These are phyloP conservation scores for Trametes cinnabarina DNA, from an alignment of 768 basidiomycete genomes.

Conservation along the genomic window DNA sequence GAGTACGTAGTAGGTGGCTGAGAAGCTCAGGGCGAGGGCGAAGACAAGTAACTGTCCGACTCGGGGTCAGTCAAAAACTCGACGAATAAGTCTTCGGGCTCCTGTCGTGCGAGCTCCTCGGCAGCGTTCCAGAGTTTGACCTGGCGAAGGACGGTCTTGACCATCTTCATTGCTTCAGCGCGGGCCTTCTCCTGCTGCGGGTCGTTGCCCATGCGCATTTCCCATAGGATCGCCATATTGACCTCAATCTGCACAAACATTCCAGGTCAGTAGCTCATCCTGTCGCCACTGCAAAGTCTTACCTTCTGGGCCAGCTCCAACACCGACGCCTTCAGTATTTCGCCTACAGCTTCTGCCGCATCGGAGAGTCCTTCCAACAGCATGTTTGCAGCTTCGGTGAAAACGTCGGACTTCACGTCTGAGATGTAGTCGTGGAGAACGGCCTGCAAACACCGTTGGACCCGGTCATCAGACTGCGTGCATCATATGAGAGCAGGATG, in stretches of 20 bases:
- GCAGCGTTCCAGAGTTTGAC: conserved; percentile 45
- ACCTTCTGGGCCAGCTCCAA: conserved; percentile 56
- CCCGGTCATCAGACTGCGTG: no score
- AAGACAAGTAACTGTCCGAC: no score
- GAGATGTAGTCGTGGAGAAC: conserved; percentile 47
- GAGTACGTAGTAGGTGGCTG: no score
- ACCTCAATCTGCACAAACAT: no score
- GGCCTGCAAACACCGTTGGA: conserved; percentile 38
- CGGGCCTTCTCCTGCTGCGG: conserved; percentile 44
- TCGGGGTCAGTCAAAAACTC: no score
- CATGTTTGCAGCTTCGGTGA: conserved; percentile 50
- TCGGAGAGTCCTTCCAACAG: conserved; percentile 45
- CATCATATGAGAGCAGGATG: not conserved
- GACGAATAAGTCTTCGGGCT: no score
- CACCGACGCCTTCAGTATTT: conserved; percentile 45
- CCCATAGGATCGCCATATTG: conserved; percentile 59
- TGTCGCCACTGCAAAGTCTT: no score
- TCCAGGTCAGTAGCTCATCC: no score
- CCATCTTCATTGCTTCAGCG: conserved; percentile 37
- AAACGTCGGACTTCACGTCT: conserved; percentile 47
- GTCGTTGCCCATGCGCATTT: conserved; percentile 48
- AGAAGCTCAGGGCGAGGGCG: no score
- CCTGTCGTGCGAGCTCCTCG: conserved; percentile 8
- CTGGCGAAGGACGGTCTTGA: conserved; percentile 42
- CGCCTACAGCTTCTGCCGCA: conserved; percentile 51